Percentiles rank a stretch among this genome's conserved stretches.
Evolutionary conservation across 2,329 filamentous ascomycete species (phyloP).

Genomic region (Fusarium sp.): DNA sequence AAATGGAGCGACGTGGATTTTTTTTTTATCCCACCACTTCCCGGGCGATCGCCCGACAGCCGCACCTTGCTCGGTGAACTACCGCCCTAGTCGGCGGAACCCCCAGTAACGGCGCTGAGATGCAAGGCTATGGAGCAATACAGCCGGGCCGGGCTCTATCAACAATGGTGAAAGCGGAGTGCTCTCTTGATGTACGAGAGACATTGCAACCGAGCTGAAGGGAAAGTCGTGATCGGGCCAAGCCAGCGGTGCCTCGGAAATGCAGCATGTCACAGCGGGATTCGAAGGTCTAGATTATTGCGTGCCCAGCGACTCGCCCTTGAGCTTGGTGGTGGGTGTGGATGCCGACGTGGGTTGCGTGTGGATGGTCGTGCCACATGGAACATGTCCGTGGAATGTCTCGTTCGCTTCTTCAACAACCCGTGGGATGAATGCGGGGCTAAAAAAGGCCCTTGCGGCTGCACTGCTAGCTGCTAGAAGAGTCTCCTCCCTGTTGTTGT

Average conservation of each 20-base stretch:
- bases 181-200: too few species aligned
- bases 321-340: conserved; percentile 19
- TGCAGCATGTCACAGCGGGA: not conserved
- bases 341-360: conserved; percentile 19
- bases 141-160: not conserved
- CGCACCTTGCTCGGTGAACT: conserved; percentile 36
- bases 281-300: conserved; percentile 18
- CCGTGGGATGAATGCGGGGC: conserved; percentile 27
- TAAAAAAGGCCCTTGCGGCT: conserved; percentile 29
- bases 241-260: not conserved
- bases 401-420: conserved; percentile 25
- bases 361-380: conserved; percentile 36
- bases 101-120: conserved; percentile 25
- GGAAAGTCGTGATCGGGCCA: not conserved
- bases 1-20: conserved; percentile 9
- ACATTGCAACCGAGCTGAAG: not conserved
- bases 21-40: conserved; percentile 19
- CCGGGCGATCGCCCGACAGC: conserved; percentile 52
- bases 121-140: conserved; percentile 32
- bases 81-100: conserved; percentile 32
- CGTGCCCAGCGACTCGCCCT: conserved; percentile 11
- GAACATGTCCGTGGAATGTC: conserved; percentile 34
- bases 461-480: conserved; percentile 19
- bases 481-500: conserved; percentile 2
- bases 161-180: not conserved